Evolutionary conservation across 805 yeast genomes (phyloP), one percentile per base, ranked within the genome.

Genomic region (Nakazawaea ambrosiae): DNA sequence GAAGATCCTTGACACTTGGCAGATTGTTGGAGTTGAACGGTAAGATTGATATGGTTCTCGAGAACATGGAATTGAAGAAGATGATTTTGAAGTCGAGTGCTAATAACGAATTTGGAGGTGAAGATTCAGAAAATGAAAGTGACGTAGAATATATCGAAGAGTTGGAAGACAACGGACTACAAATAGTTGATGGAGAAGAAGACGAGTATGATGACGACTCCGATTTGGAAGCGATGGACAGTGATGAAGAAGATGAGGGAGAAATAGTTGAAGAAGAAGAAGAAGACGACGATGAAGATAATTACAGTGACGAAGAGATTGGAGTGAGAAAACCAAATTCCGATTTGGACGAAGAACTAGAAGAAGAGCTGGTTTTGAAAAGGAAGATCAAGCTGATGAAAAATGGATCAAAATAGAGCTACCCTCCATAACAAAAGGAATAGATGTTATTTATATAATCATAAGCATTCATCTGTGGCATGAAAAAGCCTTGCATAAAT

Each of bases 141-240:
- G 78, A 70, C 36, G 81, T 81, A n/a, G 89, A 81, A 47, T 81
- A 80, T 49, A 63, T 75, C 18, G 90, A 81, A 57, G 89, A 80
- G 48, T 53, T 81, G 19, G 81, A 74, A 49, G 78, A 71, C 45
- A 73, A 72, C 4, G 60, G 56, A 6, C 43, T 55, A 20, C 51
- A 45, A 7, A 57, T 50, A 1, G 57, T 50, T 9, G 55, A 49
- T 6, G 60, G 49, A 11, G 44, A 41, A 29, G 47, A 43, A 1
- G 47, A 41, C 12, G 50, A 39, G 7, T 49, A 41, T 14, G 38
- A 38, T 47, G 43, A 40, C 23, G n/a, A n/a, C n/a, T n/a, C n/a
- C n/a, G 48, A 48, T 14, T 38, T 31, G 11, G 34, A 43, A 6
- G 49, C 42, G 10, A 41, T 36, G 3, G 52, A 44, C 15, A 54